Percentiles rank a stretch among this genome's conserved stretches.
Conservation (phyloP, 495 filamentous ascomycete genomes). For the Letharia lupina region DNA sequence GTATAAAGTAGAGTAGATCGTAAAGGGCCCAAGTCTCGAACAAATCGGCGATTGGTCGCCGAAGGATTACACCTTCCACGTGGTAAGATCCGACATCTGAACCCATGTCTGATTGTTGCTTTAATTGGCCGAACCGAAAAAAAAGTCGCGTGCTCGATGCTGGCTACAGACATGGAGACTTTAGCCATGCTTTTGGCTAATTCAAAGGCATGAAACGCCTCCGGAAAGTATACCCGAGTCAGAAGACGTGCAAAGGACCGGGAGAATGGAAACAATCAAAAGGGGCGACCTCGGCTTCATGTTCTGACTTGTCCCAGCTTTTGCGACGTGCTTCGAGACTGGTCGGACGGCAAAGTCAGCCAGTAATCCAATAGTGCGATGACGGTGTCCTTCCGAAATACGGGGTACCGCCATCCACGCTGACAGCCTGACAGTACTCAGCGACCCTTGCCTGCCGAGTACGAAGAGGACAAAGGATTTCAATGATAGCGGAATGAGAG, state of each 20-base stretch:
- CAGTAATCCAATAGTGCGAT: background rate
- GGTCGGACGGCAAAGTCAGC: background rate
- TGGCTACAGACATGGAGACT: background rate
- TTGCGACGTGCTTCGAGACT: background rate
- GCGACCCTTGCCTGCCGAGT: background rate
- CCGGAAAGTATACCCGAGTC: background rate
- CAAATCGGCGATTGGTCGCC: background rate
- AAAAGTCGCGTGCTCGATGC: background rate
- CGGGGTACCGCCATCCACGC: background rate
- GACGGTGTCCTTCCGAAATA: background rate
- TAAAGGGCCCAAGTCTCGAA: background rate
- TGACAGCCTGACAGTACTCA: background rate
- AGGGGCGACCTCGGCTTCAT: background rate
- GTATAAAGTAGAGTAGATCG: no score
- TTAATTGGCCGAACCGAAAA: background rate
- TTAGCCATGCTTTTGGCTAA: background rate
- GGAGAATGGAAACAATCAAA: background rate
- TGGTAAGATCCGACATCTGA: background rate
- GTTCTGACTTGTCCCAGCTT: background rate
- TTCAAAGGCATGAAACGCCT: background rate
- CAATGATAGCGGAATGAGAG: background rate
- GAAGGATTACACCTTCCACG: background rate
- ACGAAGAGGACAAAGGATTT: background rate
- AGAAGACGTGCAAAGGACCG: background rate
- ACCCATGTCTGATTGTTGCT: background rate